phyloP scores from a whole-genome alignment of 495 filamentous ascomycete genomes.

The Annulohypoxylon moriforme region DNA sequence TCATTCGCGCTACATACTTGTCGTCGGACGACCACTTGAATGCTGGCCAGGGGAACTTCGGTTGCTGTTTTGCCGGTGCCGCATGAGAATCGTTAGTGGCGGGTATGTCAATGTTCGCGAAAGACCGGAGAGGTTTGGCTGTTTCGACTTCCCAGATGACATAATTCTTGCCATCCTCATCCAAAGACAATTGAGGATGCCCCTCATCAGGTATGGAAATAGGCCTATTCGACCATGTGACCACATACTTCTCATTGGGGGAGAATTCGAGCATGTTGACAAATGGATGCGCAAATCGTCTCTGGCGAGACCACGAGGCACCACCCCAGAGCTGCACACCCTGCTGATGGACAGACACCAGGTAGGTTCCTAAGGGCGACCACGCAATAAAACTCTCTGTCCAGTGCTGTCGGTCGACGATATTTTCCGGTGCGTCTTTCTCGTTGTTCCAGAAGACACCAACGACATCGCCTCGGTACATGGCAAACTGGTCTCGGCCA shows the following conservation, averaged over 20 bases:
- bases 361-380: conserved; percentile 93
- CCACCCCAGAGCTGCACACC: conserved; percentile 98
- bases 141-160: conserved; percentile 98
- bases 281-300: conserved; percentile 91
- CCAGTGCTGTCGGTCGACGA: conserved; percentile 93
- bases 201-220: conserved; percentile 89
- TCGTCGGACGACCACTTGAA: conserved; percentile 99
- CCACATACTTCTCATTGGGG: conserved; percentile 89
- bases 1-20: conserved; percentile 94
- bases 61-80: conserved; percentile 68
- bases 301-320: conserved; percentile 85
- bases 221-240: conserved; percentile 94
- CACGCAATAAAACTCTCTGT: conserved; percentile 97
- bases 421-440: conserved; percentile 84
- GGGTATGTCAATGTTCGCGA: conserved; percentile 84
- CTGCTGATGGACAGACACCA: conserved; percentile 93
- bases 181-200: conserved; percentile 79
- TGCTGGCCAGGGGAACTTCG: conserved; percentile 96
- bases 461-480: conserved; percentile 89
- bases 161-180: conserved; percentile 99
- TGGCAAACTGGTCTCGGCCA: conserved; percentile 91
- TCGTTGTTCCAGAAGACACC: conserved; percentile 99
- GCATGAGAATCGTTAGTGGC: conserved; percentile 60
- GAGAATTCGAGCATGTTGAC: conserved; percentile 98
- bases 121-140: conserved; percentile 88